Percentiles rank a stretch among this genome's conserved stretches.
phyloP scores from a whole-genome alignment of 192 early-diverging fungal genomes.

The Mortierella antarctica region DNA sequence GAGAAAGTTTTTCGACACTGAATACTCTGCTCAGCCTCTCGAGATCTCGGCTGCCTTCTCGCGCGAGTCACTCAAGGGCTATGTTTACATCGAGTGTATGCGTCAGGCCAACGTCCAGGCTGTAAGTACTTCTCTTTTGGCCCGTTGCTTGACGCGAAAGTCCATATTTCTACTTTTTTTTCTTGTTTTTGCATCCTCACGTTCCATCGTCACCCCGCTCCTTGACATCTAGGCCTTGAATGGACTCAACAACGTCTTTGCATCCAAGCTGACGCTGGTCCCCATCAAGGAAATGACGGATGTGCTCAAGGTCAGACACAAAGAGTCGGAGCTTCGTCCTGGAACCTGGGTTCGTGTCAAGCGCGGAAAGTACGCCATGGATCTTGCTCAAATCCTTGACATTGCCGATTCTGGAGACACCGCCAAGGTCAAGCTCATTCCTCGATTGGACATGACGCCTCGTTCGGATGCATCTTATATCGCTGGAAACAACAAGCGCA shows the following conservation, averaged over 20 bases:
- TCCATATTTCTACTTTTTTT: not conserved
- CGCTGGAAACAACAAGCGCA: conserved; percentile 65
- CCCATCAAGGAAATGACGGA: conserved; percentile 94
- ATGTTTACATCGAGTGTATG: conserved; percentile 92
- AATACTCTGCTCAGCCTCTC: conserved; percentile 67
- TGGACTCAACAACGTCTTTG: conserved; percentile 81
- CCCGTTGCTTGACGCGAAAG: not conserved
- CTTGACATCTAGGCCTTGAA: conserved; percentile 65
- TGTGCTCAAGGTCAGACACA: conserved; percentile 80
- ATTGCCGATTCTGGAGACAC: conserved; percentile 75
- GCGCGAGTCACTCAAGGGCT: conserved; percentile 87
- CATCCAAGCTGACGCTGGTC: conserved; percentile 78
- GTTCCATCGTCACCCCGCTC: conserved; percentile 7
- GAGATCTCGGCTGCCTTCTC: conserved; percentile 86
- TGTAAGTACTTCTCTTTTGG: conserved; percentile 25
- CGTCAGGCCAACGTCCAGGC: conserved; percentile 82
- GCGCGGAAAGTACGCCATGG: conserved; percentile 93
- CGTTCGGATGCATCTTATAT: conserved; percentile 49
- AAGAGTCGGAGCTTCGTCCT: conserved; percentile 67
- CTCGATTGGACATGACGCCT: conserved; percentile 73
- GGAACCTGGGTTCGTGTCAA: conserved; percentile 91
- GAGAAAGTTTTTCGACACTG: conserved; percentile 77
- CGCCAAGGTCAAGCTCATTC: conserved; percentile 77
- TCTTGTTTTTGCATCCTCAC: not conserved
- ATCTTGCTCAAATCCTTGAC: conserved; percentile 81